Evolutionary conservation across 345 rosid genomes (phyloP).

Genomic region (Bruguiera gymnorhiza): DNA sequence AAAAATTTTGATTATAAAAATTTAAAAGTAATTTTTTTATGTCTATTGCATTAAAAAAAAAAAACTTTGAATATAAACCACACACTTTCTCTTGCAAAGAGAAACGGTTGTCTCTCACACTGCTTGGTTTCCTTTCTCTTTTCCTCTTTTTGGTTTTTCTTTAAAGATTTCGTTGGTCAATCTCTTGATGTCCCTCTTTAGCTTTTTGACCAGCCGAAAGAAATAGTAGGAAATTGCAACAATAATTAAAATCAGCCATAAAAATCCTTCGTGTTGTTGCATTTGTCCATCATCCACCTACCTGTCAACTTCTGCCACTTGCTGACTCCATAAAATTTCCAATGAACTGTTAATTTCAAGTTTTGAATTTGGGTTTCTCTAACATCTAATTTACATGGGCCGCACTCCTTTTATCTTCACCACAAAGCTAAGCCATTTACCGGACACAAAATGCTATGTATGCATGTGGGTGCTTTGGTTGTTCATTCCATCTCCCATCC

Average conservation of each 20-base stretch:
- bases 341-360: background rate
- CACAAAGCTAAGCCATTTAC: conserved; percentile 28
- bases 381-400: conserved; percentile 13
- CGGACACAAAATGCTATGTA: conserved; percentile 1
- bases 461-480: conserved; percentile 22
- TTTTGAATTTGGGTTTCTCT: conserved; percentile 20
- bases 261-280: background rate
- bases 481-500: conserved; percentile 19
- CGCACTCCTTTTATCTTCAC: conserved; percentile 24
- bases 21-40: background rate
- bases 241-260: background rate
- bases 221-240: conserved; percentile 7
- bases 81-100: conserved; percentile 29
- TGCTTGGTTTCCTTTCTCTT: background rate
- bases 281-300: conserved; percentile 1
- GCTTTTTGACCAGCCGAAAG: conserved; percentile 28
- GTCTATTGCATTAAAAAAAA: background rate
- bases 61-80: conserved; percentile 20
- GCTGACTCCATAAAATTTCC: background rate
- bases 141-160: background rate
- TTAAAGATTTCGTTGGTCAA: conserved; percentile 7
- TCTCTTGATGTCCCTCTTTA: conserved; percentile 20
- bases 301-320: background rate
- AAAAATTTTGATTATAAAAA: no score
- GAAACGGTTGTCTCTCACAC: conserved; percentile 26